phyloP scores from a whole-genome alignment of 371 early-diverging fungal genomes.

The Mortierella sp. region DNA sequence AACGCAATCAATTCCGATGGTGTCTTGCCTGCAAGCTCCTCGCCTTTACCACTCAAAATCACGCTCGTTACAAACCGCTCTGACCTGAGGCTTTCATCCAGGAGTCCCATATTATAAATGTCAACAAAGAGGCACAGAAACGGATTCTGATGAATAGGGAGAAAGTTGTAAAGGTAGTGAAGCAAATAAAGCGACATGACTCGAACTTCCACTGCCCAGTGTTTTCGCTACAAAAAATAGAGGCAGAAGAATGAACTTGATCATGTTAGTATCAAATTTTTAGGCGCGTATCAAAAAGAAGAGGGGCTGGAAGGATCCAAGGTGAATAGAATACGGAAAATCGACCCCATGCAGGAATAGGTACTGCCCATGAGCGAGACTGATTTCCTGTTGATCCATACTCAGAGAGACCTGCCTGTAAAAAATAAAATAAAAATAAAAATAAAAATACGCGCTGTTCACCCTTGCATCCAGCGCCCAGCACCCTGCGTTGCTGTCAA shows the following conservation, averaged over 20 bases:
- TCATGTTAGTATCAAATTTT: too few relatives aligned
- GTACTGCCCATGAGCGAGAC: too few relatives aligned
- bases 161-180: slow-evolving; percentile 41
- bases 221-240: slow-evolving; percentile 7
- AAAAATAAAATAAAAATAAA: too few relatives aligned
- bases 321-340: too few relatives aligned
- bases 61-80: slow-evolving; percentile 49
- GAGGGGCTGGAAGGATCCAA: too few relatives aligned
- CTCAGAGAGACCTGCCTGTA: background rate
- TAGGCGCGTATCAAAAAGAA: too few relatives aligned
- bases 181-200: slow-evolving; percentile 46
- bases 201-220: slow-evolving; percentile 31
- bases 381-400: too few relatives aligned
- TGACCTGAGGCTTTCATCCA: slow-evolving; percentile 30
- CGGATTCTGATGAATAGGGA: slow-evolving; percentile 50
- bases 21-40: slow-evolving; percentile 49
- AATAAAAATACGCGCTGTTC: too few relatives aligned
- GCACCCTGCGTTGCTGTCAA: too few relatives aligned
- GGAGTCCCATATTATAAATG: slow-evolving; percentile 42
- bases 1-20: slow-evolving; percentile 49
- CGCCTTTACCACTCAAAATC: slow-evolving; percentile 47
- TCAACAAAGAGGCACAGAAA: slow-evolving; percentile 52
- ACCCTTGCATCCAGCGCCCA: too few relatives aligned
- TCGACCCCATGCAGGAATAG: too few relatives aligned
- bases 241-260: background rate